Evolutionary conservation across 2,329 filamentous ascomycete species (phyloP), one percentile per base, ranked within the genome.

Genomic region (Penicillium oxalicum): DNA sequence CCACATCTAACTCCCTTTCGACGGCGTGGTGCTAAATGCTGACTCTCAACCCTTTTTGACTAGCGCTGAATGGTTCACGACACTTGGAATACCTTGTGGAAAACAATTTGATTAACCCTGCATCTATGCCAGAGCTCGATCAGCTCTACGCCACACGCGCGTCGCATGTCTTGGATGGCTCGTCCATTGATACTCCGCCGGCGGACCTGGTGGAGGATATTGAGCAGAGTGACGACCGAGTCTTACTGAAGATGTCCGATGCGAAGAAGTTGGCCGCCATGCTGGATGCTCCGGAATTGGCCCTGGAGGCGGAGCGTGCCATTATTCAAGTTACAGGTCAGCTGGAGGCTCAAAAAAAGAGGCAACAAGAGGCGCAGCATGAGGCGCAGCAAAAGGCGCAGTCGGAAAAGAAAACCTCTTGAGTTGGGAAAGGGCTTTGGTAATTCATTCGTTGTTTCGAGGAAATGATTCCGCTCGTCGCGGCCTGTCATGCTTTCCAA

Each of bases 51-150:
- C n/a, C n/a, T 13, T 43, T 5, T 1, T 40, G 43, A 4, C 29
- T 53, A 73, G 93, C 93, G 45, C 74, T 95, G 46, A 81, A 82
- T 34, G 93, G 93, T 47, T 91, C 89, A 18, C 87, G 83, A 61
- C 88, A 97, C 66, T 74, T 97, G 32, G 81, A 91, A 57, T 93
- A 88, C 68, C 79, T 98, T 9, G 70, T 91, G 36, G 73, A 86
- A 49, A 84, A 91, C 56, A 81, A 85, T 41, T 78, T 93, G 27
- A 74, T 95, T 35, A 77, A 75, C 2, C 74, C 82, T 0, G 75
- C 77, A 11, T 83, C 89, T 0, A 89, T 86, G 0, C 71, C 78
- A 11, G 74, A 80, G 5, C 77, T 98, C 40, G 87, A 95, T 65
- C 73, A 82, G 44, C 75, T 94, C 44, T 98, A 97, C 66, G 71